Evolutionary conservation across 139 green algal species (phyloP).

Genomic region (Closterium sp.): DNA sequence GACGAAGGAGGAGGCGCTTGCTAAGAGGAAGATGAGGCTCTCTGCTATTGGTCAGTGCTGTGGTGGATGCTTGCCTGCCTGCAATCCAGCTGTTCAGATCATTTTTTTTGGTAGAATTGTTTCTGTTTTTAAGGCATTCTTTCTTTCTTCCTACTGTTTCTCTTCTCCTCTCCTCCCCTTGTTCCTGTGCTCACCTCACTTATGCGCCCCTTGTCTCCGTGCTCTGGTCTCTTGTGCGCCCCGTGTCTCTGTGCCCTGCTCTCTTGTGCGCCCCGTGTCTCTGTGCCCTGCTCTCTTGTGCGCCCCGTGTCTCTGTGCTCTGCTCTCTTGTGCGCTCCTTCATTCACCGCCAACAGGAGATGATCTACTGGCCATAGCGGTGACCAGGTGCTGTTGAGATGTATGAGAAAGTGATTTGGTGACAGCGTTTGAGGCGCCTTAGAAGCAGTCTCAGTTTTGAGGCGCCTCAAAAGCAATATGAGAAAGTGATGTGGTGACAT

Average conservation of each 20-base stretch:
- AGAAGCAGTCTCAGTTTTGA: neutral
- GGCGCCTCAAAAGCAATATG: neutral
- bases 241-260: too few species aligned
- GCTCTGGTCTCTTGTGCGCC: neutral
- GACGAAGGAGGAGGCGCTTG: conserved; percentile 74
- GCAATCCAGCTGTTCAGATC: neutral
- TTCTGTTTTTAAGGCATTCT: neutral
- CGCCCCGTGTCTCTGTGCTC: too few species aligned
- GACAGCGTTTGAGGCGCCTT: neutral
- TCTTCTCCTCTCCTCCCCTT: neutral
- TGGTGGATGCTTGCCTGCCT: too few species aligned
- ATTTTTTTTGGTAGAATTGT: neutral
- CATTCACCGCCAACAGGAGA: too few species aligned
- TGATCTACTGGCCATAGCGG: too few species aligned
- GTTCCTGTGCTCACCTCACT: neutral
- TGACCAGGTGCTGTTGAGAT: too few species aligned
- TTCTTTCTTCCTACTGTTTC: neutral
- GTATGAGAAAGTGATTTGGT: neutral
- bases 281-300: too few species aligned
- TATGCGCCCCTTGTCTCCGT: too few species aligned
- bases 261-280: too few species aligned
- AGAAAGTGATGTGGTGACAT: too few species aligned
- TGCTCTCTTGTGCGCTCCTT: too few species aligned
- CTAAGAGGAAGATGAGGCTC: conserved; percentile 82
- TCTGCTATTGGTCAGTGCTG: conserved; percentile 34